Evolutionary conservation across 129 eudicot genomes (phyloP), one percentile per base, ranked within the genome.

Genomic region (Chrysanthemum makinoi): DNA sequence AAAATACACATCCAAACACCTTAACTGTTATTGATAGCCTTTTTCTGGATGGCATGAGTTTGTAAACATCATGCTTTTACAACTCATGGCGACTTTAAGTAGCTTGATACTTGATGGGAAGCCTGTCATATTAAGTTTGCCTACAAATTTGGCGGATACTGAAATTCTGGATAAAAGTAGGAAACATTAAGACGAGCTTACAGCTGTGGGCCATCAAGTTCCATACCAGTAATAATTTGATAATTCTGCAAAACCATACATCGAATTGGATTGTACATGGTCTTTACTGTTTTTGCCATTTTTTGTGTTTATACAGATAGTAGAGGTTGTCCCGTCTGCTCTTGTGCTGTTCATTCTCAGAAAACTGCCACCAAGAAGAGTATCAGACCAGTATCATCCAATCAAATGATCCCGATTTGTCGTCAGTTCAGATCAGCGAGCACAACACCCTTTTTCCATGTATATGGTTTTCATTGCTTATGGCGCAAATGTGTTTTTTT

Each of bases 331-430:
- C 16, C 96, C 95, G 5, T 89, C 96, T n/a, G 89, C 88, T 4
- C 76, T 93, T 53, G 98, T 89, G 69, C 93, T 93, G 72, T 93
- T 87, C 73, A 85, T 93, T 55, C 87, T 93, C 49, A 76, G 96
- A 66, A 89, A 89, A 79, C 66, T 93, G 30, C 95, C 96, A 2
- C 95, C 95, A 19, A 83, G 74, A 73, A 87, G 87, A 6, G 80
- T 82, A 15, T 83, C 91, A 3, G 91, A 86, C 53, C 95, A 89
- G 14, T 93, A 89, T 62, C 88, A 89, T 39, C 82, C 91, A 39
- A 87, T 92, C 80, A 84, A 77, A 11, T 80, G 69, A 77, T 50
- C 48, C 57, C 52, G 35, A 26, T 26, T 18, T 6, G 10, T 10
- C 50, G n/a, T 53, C 26, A 33, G 64, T 39, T 39, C 26, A 20